Evolutionary conservation across 2,329 filamentous ascomycete species (phyloP), one percentile per base, ranked within the genome.

Genomic region (Apiospora arundinis): DNA sequence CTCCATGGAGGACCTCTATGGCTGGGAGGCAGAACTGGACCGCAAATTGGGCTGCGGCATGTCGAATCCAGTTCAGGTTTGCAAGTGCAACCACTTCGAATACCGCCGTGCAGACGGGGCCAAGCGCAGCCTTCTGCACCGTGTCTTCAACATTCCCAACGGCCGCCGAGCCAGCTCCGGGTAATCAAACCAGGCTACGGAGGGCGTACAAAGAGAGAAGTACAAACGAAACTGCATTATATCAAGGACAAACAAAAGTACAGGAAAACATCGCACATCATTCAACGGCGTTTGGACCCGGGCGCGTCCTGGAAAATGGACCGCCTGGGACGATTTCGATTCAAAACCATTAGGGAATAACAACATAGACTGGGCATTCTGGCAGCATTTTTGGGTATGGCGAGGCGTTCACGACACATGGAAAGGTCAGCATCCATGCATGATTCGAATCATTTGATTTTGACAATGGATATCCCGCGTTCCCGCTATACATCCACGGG

Each of bases 1-100:
- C 18, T 78, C 79, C 4, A 78, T 78, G 7, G 77, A 81, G 1
- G 86, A 89, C 70, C 74, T 83, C 5, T 89, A 89, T 70, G 87
- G 87, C 16, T 89, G 87, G 87, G 86, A 89, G 72, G 86, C 85
- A 12, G 86, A 86, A 73, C 80, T 85, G 25, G 80, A 83, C 25
- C 77, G 76, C 71, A 78, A 78, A 71, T 69, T 75, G 48, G 71
- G 74, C 18, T 79, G 75, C 69, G 73, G 74, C 67, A 73, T 76
- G 56, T 71, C 72, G 40, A 73, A 73, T 68, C 68, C 73, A 18
- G 70, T 73, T 44, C 49, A 71, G 16, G 66, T 74, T 5, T 77
- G 72, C 66, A 67, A 71, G 40, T 75, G 69, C 65, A 76, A 76
- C 25, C 69, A 76, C 40, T 76, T 76, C 60, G 75, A 79, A 32